Conservation (phyloP, 306 rosid species). For the Abrus precatorius region DNA sequence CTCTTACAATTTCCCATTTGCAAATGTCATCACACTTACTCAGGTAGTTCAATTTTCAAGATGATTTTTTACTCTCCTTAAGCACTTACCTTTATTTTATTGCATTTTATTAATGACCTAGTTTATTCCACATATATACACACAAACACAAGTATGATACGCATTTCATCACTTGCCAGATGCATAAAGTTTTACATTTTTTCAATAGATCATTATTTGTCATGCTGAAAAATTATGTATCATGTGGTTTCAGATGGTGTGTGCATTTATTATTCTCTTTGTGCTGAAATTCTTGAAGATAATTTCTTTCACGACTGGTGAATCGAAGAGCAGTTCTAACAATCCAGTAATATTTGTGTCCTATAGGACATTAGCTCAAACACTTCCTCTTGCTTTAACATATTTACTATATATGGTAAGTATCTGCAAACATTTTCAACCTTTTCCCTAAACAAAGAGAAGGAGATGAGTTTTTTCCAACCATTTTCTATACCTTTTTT, state of each 20-base stretch:
- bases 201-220: not conserved
- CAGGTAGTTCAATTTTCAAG: conserved; percentile 64
- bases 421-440: not conserved
- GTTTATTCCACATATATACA: too few species aligned
- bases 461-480: conserved; percentile 18
- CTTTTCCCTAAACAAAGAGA: not conserved
- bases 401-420: conserved; percentile 76
- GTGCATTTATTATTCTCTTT: conserved; percentile 62
- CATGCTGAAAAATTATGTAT: conserved; percentile 16
- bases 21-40: conserved; percentile 70
- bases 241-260: conserved; percentile 60
- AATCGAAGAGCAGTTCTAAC: conserved; percentile 50
- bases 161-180: too few species aligned
- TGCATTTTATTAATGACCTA: not conserved
- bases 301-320: conserved; percentile 66
- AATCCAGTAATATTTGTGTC: conserved; percentile 61
- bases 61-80: not conserved
- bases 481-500: conserved; percentile 19
- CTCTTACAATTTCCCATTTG: conserved; percentile 66
- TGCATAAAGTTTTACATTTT: not conserved
- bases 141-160: too few species aligned
- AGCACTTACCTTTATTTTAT: not conserved
- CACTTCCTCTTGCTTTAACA: conserved; percentile 72
- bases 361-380: conserved; percentile 55
- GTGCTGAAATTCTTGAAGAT: conserved; percentile 62